Evolutionary conservation across 1,139 yeast genomes (phyloP), one percentile per base, ranked within the genome.

Genomic region (Komagataea norvegica): DNA sequence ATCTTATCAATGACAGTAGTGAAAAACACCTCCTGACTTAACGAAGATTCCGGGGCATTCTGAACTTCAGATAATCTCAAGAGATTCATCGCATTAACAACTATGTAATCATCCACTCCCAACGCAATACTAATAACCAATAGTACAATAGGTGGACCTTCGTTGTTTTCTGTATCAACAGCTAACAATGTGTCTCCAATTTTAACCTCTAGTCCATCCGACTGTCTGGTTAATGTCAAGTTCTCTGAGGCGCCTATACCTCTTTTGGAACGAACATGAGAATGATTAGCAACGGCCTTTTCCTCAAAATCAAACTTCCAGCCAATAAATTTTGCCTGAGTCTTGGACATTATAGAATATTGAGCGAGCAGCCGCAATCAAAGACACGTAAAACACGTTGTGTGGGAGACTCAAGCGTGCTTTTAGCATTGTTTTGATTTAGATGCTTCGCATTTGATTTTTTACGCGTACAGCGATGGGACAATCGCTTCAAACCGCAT

Each of bases 61-160:
- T 18, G 19, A 5, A 50, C 48, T 14, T 51, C 55, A 2, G 31
- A 14, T 3, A 27, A 20, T 16, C 46, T 31, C 10, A 47, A 26
- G 10, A 50, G 42, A n/a, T 36, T 37, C 10, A 51, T 17, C 2
- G 39, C 54, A 6, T 36, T 36, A 5, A 50, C 25, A 3, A 32
- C 40, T 9, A 52, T 40, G 27, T 41, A 50, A 22, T 49, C 50
- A 8, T 38, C 50, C 2, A 39, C 48, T 9, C 55, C 56, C 10
- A 50, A 31, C 3, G 19, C 31, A 4, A 47, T 44, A 23, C 44
- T 42, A 13, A 37, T 40, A 2, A 52, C 34, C 21, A 52, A 28
- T 11, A 37, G 43, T 2, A 49, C 47, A 14, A 44, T 24, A n/a
- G 51, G 46, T 5, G 15, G 31, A 2, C 38, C 47, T 4, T 41